phyloP scores from a whole-genome alignment of 2,329 filamentous ascomycete genomes.

The Peltaster fructicola region DNA sequence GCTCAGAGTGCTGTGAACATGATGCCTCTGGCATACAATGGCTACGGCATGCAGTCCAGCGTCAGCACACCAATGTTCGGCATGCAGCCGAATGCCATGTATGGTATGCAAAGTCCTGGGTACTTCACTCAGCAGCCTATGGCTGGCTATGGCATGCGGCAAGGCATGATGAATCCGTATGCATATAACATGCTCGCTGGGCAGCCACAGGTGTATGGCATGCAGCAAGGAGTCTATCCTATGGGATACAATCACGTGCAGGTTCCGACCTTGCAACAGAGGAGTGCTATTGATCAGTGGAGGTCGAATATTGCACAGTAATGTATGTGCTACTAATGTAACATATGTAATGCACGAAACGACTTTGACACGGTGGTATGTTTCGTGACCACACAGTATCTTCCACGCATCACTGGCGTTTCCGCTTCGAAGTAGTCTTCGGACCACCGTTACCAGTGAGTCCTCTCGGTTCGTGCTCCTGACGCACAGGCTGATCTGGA shows the following conservation, averaged over 20 bases:
- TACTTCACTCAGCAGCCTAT: not conserved
- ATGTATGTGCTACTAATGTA: too few species aligned
- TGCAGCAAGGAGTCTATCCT: conserved; percentile 4
- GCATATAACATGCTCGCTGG: conserved; percentile 6
- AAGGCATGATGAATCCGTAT: conserved; percentile 3
- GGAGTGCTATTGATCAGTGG: conserved; percentile 43
- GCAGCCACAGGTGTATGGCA: conserved; percentile 5
- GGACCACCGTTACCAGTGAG: too few species aligned
- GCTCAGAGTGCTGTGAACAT: conserved; percentile 8
- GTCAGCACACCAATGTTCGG: conserved; percentile 8
- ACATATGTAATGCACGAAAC: too few species aligned
- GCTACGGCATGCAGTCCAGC: conserved; percentile 6
- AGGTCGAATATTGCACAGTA: conserved; percentile 25
- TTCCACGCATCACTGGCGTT: too few species aligned
- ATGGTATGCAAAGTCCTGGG: conserved; percentile 2
- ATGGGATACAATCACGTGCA: conserved; percentile 9
- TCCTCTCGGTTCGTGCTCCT: too few species aligned
- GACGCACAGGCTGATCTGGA: too few species aligned
- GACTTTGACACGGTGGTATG: too few species aligned
- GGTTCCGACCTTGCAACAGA: conserved; percentile 31
- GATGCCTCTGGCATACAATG: conserved; percentile 4
- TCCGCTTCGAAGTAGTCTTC: too few species aligned
- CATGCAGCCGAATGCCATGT: conserved; percentile 1
- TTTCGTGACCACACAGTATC: too few species aligned
- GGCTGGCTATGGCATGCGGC: conserved; percentile 6